Evolutionary conservation across 768 basidiomycete species (phyloP).

Genomic region (Cubamyces sp.): DNA sequence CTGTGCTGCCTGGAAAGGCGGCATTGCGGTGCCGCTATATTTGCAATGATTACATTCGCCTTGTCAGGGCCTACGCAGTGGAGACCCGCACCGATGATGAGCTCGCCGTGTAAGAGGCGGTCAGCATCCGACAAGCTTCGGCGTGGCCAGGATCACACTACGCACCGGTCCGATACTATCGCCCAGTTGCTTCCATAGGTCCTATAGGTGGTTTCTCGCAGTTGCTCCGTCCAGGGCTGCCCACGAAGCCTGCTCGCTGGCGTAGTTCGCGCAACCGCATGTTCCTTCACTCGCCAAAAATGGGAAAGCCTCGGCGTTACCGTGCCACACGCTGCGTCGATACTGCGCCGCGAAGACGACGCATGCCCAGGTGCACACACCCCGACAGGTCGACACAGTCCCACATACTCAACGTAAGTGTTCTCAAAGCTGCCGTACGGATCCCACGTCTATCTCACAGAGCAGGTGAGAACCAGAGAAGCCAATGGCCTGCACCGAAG

Average conservation of each 20-base stretch:
- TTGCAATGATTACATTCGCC: not conserved
- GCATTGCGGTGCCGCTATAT: not conserved
- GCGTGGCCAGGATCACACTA: too few relatives aligned
- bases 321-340: not conserved
- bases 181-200: too few relatives aligned
- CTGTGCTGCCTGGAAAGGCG: too few relatives aligned
- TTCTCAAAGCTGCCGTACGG: not conserved
- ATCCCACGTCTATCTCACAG: slow-evolving; percentile 15
- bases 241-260: too few relatives aligned
- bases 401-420: slow-evolving; percentile 12
- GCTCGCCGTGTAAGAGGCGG: too few relatives aligned
- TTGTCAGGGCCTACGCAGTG: too few relatives aligned
- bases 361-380: not conserved
- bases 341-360: not conserved
- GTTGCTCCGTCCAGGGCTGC: too few relatives aligned
- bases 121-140: too few relatives aligned
- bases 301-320: not conserved
- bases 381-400: not conserved
- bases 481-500: not conserved
- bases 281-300: not conserved
- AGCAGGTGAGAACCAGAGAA: not conserved
- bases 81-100: too few relatives aligned
- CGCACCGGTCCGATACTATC: too few relatives aligned
- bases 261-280: not conserved
- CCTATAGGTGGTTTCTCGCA: too few relatives aligned